A percentile compares a stretch with the other conserved stretches of the same genome.
Evolutionary conservation across 306 rosid genomes (phyloP).

Genomic region (Castanea crenata): DNA sequence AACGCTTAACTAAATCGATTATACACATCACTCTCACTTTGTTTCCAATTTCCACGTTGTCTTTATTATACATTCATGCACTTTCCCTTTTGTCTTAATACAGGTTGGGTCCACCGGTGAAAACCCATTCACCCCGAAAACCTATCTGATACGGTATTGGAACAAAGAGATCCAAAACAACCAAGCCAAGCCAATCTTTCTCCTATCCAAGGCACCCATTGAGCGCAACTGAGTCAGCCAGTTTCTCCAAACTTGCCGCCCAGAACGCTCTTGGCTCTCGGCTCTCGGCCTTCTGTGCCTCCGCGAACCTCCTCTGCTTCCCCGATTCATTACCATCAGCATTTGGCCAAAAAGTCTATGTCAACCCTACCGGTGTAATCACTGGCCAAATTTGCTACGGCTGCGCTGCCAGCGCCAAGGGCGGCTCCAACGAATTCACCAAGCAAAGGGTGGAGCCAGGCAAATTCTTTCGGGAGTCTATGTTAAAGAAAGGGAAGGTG

Average conservation of each 20-base stretch:
- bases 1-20: too few relatives aligned
- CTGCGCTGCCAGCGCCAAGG: conserved; percentile 58
- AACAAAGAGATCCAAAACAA: conserved; percentile 74
- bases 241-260: conserved; percentile 61
- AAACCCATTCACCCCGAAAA: conserved; percentile 76
- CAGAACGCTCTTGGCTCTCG: conserved; percentile 46
- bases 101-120: conserved; percentile 53
- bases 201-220: conserved; percentile 71
- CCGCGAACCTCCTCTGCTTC: conserved; percentile 81
- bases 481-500: conserved; percentile 66
- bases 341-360: too few relatives aligned
- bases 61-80: background rate
- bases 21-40: too few relatives aligned
- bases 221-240: conserved; percentile 51
- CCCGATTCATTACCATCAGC: conserved; percentile 32
- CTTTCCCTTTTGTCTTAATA: conserved; percentile 39
- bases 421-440: conserved; percentile 68
- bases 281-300: conserved; percentile 69
- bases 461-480: conserved; percentile 77
- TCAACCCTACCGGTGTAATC: conserved; percentile 2
- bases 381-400: conserved; percentile 33
- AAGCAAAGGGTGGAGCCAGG: conserved; percentile 76
- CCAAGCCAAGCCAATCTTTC: conserved; percentile 46
- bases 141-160: conserved; percentile 74
- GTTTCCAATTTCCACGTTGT: too few relatives aligned